These are phyloP conservation scores for Sclerotinia nivalis DNA, from an alignment of 2,329 filamentous ascomycete species.

Conservation along the genomic window DNA sequence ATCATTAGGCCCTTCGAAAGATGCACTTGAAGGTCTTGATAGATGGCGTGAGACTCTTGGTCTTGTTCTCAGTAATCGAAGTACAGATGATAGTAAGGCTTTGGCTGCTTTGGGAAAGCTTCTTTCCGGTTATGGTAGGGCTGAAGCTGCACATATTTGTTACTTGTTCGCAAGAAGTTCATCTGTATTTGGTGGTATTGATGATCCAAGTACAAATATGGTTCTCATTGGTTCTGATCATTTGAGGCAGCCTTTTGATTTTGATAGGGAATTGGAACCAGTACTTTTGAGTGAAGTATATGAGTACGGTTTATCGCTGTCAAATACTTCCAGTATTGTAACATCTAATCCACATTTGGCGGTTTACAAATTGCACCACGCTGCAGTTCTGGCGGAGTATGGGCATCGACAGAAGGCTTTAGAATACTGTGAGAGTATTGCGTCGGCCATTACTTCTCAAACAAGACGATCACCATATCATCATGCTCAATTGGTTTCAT, in stretches of 20 bases:
- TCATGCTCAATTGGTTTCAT: conserved; percentile 69
- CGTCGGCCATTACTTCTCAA: conserved; percentile 71
- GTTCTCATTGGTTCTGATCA: conserved; percentile 87
- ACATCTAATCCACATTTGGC: conserved; percentile 77
- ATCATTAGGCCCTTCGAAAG: conserved; percentile 61
- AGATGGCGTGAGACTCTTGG: conserved; percentile 92
- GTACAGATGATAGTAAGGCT: conserved; percentile 73
- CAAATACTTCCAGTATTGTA: conserved; percentile 55
- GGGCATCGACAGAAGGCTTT: conserved; percentile 81
- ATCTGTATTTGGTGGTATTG: conserved; percentile 75
- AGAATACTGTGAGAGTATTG: conserved; percentile 87
- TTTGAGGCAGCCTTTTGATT: conserved; percentile 66
- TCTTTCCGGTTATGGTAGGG: conserved; percentile 79
- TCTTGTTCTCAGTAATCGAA: conserved; percentile 86
- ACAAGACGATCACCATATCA: conserved; percentile 87
- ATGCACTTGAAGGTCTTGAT: conserved; percentile 81
- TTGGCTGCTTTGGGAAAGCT: conserved; percentile 79
- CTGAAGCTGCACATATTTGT: conserved; percentile 91
- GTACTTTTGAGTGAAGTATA: conserved; percentile 96
- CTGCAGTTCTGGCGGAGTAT: conserved; percentile 78
- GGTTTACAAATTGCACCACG: conserved; percentile 88
- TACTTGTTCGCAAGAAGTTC: conserved; percentile 78
- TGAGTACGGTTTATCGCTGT: conserved; percentile 81
- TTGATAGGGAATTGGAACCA: conserved; percentile 78
- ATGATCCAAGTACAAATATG: conserved; percentile 77